Base-by-base conservation (phyloP, 1,284 basidiomycete species). In the Phlebopus sp. region DNA sequence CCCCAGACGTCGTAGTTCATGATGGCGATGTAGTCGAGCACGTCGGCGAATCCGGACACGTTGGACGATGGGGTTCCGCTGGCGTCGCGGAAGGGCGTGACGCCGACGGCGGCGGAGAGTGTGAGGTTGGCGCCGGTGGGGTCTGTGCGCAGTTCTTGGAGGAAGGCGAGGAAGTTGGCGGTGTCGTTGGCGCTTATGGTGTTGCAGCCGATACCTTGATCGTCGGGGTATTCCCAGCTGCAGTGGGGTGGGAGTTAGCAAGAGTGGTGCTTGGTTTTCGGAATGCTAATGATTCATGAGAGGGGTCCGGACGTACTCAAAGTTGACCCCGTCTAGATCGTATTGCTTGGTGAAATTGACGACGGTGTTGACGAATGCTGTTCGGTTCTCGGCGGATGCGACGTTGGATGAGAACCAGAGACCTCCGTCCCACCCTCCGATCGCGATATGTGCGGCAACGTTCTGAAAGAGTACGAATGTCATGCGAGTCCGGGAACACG, bases 371-470 rank as follows among this genome's bases (percentile, higher is more conserved):
- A 85, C 81, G 55, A 95, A 92, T 0, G 72, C 72, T 5, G 79
- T 78, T 34, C 89, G 77, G 57, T 80, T 83, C 27, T 67, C 64
- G 0, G 76, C 63, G 19, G 72, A 80, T 14, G 75, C 77, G 25
- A 91, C 80, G 32, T 82, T 75, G 19, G 77, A 70, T 1, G 91
- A 94, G 67, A 84, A 95, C 67, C 67, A 84, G 13, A 54, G 81
- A 74, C 42, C 73, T 67, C 8, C 91, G 88, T 60, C 79, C 92
- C 92, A 95, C 30, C 92, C 92, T 40, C 92, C 92, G 44, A 94
- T 73, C 19, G 84, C 82, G 29, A 92, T 64, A 43, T 84, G 73
- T 15, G 90, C 88, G 50, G 78, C 75, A 49, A 91, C 87, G 42
- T 63, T 64, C 74, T 86, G n/a, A 64, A 5, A 11, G 3, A 9